phyloP scores from a whole-genome alignment of 2,329 filamentous ascomycete species.

The Apiospora sp. region DNA sequence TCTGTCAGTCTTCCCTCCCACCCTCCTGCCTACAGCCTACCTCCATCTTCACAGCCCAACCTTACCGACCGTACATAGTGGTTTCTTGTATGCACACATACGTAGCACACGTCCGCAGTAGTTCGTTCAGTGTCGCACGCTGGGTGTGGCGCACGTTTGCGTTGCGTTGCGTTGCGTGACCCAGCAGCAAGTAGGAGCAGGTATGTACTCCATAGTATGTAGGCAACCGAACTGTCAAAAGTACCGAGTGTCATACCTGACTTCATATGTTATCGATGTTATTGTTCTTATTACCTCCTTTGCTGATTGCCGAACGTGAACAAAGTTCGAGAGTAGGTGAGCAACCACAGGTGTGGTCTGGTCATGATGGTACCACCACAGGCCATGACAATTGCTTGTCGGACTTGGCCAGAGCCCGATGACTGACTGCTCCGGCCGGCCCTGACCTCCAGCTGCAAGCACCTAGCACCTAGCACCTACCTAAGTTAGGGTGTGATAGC shows the following conservation, averaged over 20 bases:
- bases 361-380: slow-evolving; percentile 20
- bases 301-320: background rate
- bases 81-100: background rate
- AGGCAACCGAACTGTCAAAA: background rate
- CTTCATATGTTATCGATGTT: background rate
- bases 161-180: slow-evolving; percentile 6
- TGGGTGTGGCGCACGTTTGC: background rate
- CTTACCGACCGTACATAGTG: background rate
- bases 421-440: slow-evolving; percentile 2
- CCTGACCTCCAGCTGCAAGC: background rate
- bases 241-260: background rate
- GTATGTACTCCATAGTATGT: background rate
- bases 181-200: background rate
- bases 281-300: background rate
- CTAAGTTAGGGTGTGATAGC: background rate
- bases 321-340: background rate
- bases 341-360: background rate
- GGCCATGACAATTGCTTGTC: slow-evolving; percentile 17
- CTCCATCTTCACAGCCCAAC: background rate
- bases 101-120: slow-evolving; percentile 1
- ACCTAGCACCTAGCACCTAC: too few species aligned
- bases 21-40: background rate
- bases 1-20: too few species aligned
- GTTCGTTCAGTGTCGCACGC: background rate
- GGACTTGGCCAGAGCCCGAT: slow-evolving; percentile 17